These are phyloP conservation scores for Andrographis paniculata DNA, from an alignment of 305 asterid genomes.

Conservation along the genomic window DNA sequence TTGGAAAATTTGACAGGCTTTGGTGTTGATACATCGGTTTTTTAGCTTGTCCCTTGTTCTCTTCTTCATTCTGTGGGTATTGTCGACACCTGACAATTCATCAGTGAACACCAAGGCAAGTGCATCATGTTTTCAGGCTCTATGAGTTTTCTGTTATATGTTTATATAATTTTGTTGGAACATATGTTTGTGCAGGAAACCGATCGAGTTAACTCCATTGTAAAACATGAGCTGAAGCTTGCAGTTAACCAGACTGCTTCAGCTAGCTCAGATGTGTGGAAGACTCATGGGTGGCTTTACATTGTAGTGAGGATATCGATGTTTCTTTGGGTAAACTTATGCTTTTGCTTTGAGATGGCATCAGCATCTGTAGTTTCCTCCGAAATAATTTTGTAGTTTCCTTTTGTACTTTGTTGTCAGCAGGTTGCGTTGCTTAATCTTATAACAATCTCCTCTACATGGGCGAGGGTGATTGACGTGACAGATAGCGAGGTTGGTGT, in stretches of 20 bases:
- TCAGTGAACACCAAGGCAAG: constrained; percentile 49
- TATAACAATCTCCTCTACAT: constrained; percentile 92
- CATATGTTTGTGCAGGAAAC: constrained; percentile 38
- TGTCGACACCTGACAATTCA: constrained; percentile 66
- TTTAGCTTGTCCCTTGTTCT: constrained; percentile 71
- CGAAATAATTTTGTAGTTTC: constrained; percentile 5
- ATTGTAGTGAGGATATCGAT: constrained; percentile 69
- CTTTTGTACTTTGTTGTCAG: constrained; percentile 17
- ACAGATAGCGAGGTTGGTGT: constrained; percentile 87
- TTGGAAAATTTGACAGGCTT: constrained; percentile 86
- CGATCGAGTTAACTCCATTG: constrained; percentile 34
- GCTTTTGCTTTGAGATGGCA: constrained; percentile 6
- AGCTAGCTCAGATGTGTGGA: constrained; percentile 48
- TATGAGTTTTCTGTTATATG: constrained; percentile 16
- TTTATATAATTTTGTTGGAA: constrained; percentile 3
- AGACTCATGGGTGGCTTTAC: constrained; percentile 69
- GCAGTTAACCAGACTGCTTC: constrained; percentile 34
- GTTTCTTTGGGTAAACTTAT: constrained; percentile 79
- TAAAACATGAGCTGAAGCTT: constrained; percentile 66
- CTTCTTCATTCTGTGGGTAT: constrained; percentile 71
- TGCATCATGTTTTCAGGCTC: constrained; percentile 14
- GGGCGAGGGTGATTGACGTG: constrained; percentile 98
- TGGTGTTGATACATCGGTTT: constrained; percentile 77
- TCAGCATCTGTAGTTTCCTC: background rate
- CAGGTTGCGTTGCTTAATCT: constrained; percentile 97